These are phyloP conservation scores for Senna tora DNA, from an alignment of 306 rosid species.

Conservation along the genomic window DNA sequence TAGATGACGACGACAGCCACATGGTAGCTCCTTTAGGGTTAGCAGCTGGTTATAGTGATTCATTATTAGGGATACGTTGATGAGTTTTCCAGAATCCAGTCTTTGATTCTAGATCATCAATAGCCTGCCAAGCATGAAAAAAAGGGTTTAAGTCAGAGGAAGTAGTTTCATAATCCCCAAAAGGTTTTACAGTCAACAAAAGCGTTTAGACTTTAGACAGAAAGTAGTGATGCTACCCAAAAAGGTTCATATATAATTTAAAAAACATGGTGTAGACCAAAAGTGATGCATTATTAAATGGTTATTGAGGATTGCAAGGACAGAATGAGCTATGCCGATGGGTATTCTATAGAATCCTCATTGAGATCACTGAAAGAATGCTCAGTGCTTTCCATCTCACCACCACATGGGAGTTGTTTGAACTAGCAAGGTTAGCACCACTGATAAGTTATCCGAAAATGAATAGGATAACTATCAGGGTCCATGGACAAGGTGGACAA, in stretches of 20 bases:
- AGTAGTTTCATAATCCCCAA: slow-evolving; percentile 1
- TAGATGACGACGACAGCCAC: slow-evolving; percentile 14
- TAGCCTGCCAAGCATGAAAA: slow-evolving; percentile 43
- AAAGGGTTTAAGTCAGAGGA: slow-evolving; percentile 6
- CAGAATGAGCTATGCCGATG: slow-evolving; percentile 11
- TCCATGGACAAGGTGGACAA: slow-evolving; percentile 33
- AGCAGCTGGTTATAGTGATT: slow-evolving; percentile 18
- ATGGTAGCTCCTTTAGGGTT: neutral
- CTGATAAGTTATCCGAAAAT: slow-evolving; percentile 39
- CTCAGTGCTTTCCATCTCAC: slow-evolving; percentile 29
- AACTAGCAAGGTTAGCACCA: slow-evolving; percentile 39
- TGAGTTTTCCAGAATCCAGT: slow-evolving; percentile 27
- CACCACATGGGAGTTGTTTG: slow-evolving; percentile 38
- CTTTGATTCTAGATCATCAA: slow-evolving; percentile 42
- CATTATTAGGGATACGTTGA: slow-evolving; percentile 16
- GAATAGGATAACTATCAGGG: slow-evolving; percentile 49
- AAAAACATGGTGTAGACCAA: slow-evolving; percentile 4
- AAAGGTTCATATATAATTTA: slow-evolving; percentile 20
- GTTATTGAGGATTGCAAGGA: slow-evolving; percentile 4
- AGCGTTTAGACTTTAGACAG: slow-evolving; percentile 16
- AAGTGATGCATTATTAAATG: neutral
- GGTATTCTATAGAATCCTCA: slow-evolving; percentile 2
- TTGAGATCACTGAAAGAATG: slow-evolving; percentile 17
- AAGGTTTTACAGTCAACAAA: neutral
- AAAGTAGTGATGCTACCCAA: slow-evolving; percentile 26